These are phyloP conservation scores for Inga leiocalycina DNA, from an alignment of 306 rosid genomes.

Conservation along the genomic window DNA sequence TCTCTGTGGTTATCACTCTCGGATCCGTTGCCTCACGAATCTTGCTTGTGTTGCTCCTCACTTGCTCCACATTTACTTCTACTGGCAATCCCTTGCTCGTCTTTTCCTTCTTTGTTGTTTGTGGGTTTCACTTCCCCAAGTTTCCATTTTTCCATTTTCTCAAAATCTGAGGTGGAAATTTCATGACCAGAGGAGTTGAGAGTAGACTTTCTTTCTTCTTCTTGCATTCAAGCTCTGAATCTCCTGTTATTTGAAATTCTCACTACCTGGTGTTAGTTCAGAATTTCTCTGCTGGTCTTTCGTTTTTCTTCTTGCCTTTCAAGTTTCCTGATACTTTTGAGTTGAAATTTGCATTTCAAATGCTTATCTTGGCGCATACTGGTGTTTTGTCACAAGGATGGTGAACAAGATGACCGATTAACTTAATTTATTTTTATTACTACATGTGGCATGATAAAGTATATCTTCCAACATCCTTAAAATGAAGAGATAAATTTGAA, in stretches of 20 bases:
- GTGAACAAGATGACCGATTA: background rate
- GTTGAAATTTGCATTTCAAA: background rate
- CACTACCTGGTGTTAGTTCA: background rate
- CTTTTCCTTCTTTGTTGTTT: slow-evolving; percentile 1
- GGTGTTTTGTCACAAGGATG: background rate
- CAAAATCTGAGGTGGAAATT: background rate
- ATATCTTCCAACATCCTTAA: background rate
- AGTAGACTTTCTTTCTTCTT: background rate
- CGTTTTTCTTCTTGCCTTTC: background rate
- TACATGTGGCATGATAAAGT: no score
- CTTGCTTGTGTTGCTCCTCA: slow-evolving; percentile 46
- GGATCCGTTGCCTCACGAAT: slow-evolving; percentile 53
- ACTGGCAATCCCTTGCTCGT: slow-evolving; percentile 44
- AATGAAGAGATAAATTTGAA: background rate
- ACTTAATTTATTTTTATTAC: background rate
- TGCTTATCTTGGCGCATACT: background rate
- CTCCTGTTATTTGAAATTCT: no score
- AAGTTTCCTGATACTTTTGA: background rate
- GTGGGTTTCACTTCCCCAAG: slow-evolving; percentile 21
- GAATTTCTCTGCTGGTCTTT: background rate
- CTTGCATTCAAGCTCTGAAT: background rate
- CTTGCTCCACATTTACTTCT: slow-evolving; percentile 55
- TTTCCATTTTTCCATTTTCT: slow-evolving; percentile 12
- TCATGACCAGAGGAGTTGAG: background rate
- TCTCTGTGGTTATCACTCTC: slow-evolving; percentile 36